phyloP scores from a whole-genome alignment of 345 rosid species.

The Theobroma cacao region DNA sequence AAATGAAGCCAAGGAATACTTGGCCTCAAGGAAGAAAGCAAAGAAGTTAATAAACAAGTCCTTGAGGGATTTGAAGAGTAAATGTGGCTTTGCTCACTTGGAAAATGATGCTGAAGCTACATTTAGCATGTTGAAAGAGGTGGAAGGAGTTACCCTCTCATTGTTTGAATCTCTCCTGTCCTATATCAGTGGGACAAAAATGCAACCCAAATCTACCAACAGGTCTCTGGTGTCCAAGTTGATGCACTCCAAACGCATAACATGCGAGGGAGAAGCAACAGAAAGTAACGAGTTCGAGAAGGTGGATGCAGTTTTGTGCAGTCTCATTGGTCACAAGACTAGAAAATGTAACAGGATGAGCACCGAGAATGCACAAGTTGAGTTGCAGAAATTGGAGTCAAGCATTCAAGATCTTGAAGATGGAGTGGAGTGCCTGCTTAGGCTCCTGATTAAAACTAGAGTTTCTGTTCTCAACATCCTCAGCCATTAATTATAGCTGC shows the following conservation, averaged over 20 bases:
- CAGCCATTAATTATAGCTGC: constrained; percentile 10
- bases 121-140: constrained; percentile 15
- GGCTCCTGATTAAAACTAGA: constrained; percentile 40
- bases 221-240: constrained; percentile 27
- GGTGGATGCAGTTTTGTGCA: constrained; percentile 25
- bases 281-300: constrained; percentile 7
- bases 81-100: not conserved
- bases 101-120: not conserved
- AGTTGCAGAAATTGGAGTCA: constrained; percentile 33
- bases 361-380: constrained; percentile 13
- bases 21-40: constrained; percentile 12
- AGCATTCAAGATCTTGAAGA: constrained; percentile 43
- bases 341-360: constrained; percentile 1
- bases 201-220: constrained; percentile 2
- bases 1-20: constrained; percentile 11
- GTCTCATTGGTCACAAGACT: constrained; percentile 10
- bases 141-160: constrained; percentile 6
- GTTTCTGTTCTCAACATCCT: constrained; percentile 41
- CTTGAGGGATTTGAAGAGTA: constrained; percentile 8
- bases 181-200: constrained; percentile 23
- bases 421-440: constrained; percentile 31
- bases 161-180: constrained; percentile 22
- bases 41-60: constrained; percentile 19
- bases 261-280: not conserved
- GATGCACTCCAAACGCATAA: constrained; percentile 14